These are phyloP conservation scores for Hypoxylon lenormandii DNA, from an alignment of 495 filamentous ascomycete species.

Conservation along the genomic window DNA sequence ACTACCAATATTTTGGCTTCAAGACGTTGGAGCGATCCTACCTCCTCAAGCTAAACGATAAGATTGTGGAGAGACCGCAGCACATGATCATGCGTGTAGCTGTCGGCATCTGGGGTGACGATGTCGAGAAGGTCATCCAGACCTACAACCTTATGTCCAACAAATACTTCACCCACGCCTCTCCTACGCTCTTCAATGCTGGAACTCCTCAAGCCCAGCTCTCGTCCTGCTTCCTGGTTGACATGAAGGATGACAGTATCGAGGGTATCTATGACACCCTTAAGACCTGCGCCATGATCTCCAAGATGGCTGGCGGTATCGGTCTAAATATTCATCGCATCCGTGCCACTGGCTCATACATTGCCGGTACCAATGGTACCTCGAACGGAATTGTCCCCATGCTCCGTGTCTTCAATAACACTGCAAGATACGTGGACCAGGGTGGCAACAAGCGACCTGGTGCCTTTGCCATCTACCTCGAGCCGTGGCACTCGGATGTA, in stretches of 20 bases:
- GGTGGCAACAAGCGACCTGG: slow-evolving; percentile 99
- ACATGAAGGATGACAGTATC: slow-evolving; percentile 99
- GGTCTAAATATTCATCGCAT: slow-evolving; percentile 96
- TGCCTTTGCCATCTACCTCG: slow-evolving; percentile 98
- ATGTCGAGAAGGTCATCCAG: slow-evolving; percentile 93
- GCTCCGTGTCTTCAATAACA: slow-evolving; percentile 99
- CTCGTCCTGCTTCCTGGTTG: slow-evolving; percentile 96
- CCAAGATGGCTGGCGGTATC: slow-evolving; percentile 98
- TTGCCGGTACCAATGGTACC: slow-evolving; percentile 94
- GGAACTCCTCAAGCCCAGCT: slow-evolving; percentile 93
- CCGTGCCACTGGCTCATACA: slow-evolving; percentile 95
- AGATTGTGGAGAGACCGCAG: slow-evolving; percentile 94
- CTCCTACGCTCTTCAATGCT: slow-evolving; percentile 96
- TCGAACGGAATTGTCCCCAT: slow-evolving; percentile 98
- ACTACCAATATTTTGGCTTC: slow-evolving; percentile 99
- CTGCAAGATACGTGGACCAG: slow-evolving; percentile 96
- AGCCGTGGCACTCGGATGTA: slow-evolving; percentile 98
- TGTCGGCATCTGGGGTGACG: slow-evolving; percentile 93
- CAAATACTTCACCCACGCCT: slow-evolving; percentile 98
- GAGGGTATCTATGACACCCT: slow-evolving; percentile 99
- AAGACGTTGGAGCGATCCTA: slow-evolving; percentile 99
- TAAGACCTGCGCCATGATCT: slow-evolving; percentile 99
- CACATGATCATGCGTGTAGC: slow-evolving; percentile 99
- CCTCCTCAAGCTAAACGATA: slow-evolving; percentile 88
- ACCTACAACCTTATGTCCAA: slow-evolving; percentile 98